Base-by-base conservation (phyloP, 192 early-diverging fungal genomes). In the Backusella sp. region DNA sequence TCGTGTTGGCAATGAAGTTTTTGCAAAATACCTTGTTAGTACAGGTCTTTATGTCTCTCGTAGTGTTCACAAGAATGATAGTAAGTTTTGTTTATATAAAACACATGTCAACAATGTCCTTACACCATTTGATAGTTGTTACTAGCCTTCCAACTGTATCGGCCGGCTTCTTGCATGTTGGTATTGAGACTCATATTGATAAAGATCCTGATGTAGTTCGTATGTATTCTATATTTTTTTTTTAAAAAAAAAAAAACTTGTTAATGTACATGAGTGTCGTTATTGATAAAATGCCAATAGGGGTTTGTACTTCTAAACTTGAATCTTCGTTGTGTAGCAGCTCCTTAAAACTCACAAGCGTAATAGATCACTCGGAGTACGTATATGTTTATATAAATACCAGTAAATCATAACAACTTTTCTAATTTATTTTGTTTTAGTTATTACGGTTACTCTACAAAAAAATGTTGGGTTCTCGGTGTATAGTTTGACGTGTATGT, bases 1-100 rank as follows among this genome's bases (percentile, higher is more conserved):
- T n/a, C 79, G 79, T 35, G 52, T 77, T 17, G 79, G 79, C 0
- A 77, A 81, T 37, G 39, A 53, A 6, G 21, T 23, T 30, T 81
- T 81, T 59, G 74, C 72, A 23, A 41, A 46, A 1, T 78, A 78
- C 14, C 41, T 62, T 21, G n/a, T 37, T 53, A 52, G 46, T 21
- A 56, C 71, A 11, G 66, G 66, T 49, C 6, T 78, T 30, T 66
- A 66, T 8, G 35, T 78, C 15, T 44, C 65, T 15, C 77, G 77
- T 36, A 30, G 46, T 36, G 77, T 78, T 41, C 44, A 78, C 41
- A 35, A 73, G 4, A 39, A 52, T 2, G 77, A 78, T 66, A 56
- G 74, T 76, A 53, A 69, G 46, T 56, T 34, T 21, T 4, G 1
- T 49, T 4, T 49, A 49, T n/a, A 68, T 23, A 30, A 21, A 68